Conservation (phyloP, 345 rosid species). For the Orychophragmus violaceus region DNA sequence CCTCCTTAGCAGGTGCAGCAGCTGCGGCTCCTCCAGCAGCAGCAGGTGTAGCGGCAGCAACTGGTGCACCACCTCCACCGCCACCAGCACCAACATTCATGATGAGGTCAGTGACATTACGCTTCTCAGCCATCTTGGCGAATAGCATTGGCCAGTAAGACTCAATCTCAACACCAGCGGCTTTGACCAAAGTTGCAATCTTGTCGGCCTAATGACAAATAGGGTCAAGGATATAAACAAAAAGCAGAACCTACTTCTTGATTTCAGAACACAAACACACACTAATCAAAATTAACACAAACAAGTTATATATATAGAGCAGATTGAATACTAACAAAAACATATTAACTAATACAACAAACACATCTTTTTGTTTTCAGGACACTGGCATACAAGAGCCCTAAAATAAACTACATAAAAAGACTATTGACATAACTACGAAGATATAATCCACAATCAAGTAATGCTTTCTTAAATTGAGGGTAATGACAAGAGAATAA, state of each 20-base stretch:
- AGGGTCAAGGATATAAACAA: background rate
- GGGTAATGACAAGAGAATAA: background rate
- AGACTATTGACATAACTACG: background rate
- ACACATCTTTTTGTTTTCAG: background rate
- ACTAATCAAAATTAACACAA: background rate
- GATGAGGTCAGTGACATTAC: conserved; percentile 52
- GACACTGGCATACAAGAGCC: background rate
- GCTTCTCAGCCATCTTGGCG: conserved; percentile 74
- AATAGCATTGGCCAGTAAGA: conserved; percentile 83
- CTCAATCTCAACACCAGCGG: conserved; percentile 57
- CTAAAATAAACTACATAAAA: no score
- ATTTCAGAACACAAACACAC: background rate
- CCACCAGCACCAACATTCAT: conserved; percentile 71
- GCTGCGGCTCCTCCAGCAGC: conserved; percentile 38
- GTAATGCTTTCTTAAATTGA: background rate
- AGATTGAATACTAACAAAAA: background rate
- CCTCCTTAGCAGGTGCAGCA: conserved; percentile 64
- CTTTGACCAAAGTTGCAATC: conserved; percentile 49
- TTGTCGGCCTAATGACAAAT: conserved; percentile 59
- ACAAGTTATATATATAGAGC: background rate
- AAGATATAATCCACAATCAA: background rate
- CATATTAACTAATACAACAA: no score
- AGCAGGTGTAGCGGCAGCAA: conserved; percentile 38
- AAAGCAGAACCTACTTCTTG: background rate
- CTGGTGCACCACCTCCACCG: conserved; percentile 45